Evolutionary conservation across 2,329 filamentous ascomycete species (phyloP).

Genomic region (Epichloe uncinata): DNA sequence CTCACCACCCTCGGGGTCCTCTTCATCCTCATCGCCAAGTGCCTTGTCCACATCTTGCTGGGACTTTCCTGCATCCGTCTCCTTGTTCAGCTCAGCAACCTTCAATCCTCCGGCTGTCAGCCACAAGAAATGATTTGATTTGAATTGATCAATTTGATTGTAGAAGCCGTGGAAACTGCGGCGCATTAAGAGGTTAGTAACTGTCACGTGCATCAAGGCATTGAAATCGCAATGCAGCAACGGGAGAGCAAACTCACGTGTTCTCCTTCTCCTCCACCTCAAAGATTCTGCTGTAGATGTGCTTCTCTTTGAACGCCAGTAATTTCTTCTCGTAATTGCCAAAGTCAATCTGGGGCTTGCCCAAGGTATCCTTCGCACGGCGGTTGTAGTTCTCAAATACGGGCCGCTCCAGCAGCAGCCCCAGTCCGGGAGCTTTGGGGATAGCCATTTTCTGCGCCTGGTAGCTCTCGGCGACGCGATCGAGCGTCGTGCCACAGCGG

Average conservation of each 20-base stretch:
- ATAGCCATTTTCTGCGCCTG: conserved; percentile 63
- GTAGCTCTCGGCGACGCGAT: conserved; percentile 64
- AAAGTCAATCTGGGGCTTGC: conserved; percentile 63
- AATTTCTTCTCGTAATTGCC: conserved; percentile 64
- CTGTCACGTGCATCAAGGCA: no score
- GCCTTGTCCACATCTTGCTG: conserved; percentile 32
- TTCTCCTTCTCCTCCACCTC: conserved; percentile 78
- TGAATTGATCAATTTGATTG: conserved; percentile 65
- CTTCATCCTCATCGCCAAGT: conserved; percentile 39
- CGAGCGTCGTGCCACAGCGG: conserved; percentile 64
- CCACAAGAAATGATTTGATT: conserved; percentile 60
- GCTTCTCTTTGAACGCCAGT: conserved; percentile 74
- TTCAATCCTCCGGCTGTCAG: conserved; percentile 55
- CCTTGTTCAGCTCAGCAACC: conserved; percentile 33
- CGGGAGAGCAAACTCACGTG: conserved; percentile 44
- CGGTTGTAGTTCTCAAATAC: conserved; percentile 86
- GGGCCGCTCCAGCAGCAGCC: conserved; percentile 76
- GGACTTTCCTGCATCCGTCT: conserved; percentile 21
- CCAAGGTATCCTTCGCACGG: conserved; percentile 49
- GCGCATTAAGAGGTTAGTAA: conserved; percentile 5
- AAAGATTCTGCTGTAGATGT: conserved; percentile 90
- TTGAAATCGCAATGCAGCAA: not conserved
- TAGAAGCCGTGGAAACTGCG: conserved; percentile 63
- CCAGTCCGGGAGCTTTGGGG: conserved; percentile 84
- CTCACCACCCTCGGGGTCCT: conserved; percentile 33